Percentiles rank a stretch among this genome's conserved stretches.
Evolutionary conservation across 2,329 filamentous ascomycete species (phyloP).

Genomic region (Ophiostoma piceae): DNA sequence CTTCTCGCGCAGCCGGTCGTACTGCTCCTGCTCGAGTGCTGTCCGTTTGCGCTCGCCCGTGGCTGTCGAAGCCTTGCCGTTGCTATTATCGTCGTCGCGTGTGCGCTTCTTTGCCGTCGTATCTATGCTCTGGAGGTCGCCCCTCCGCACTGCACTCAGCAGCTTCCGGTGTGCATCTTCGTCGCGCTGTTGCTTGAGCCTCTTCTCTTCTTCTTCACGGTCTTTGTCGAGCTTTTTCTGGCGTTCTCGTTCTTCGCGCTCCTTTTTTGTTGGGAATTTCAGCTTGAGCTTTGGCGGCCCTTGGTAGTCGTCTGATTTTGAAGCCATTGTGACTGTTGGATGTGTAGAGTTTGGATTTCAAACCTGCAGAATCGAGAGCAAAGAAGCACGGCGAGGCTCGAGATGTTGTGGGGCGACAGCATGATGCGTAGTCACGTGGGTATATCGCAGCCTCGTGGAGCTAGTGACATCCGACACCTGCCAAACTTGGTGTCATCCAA

Average conservation of each 20-base stretch:
- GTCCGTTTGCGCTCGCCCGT: slow-evolving; percentile 32
- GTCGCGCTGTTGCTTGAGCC: slow-evolving; percentile 27
- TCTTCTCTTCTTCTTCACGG: slow-evolving; percentile 39
- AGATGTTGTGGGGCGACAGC: not conserved
- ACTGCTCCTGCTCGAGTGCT: slow-evolving; percentile 60
- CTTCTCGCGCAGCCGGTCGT: slow-evolving; percentile 66
- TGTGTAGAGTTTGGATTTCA: not conserved
- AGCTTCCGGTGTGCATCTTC: slow-evolving; percentile 29
- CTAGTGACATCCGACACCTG: not conserved
- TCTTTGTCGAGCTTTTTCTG: slow-evolving; percentile 70
- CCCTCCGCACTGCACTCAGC: slow-evolving; percentile 25
- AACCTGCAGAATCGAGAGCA: not conserved
- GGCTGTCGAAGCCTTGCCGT: not conserved
- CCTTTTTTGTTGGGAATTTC: slow-evolving; percentile 39
- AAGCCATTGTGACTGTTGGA: not conserved
- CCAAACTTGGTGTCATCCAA: not conserved
- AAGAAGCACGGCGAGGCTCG: not conserved
- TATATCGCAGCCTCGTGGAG: not conserved
- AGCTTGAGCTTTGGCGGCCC: slow-evolving; percentile 21
- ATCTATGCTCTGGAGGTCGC: slow-evolving; percentile 28
- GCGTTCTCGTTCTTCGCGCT: slow-evolving; percentile 72
- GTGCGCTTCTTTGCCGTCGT: slow-evolving; percentile 30
- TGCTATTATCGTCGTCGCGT: slow-evolving; percentile 18
- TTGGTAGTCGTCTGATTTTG: slow-evolving; percentile 13
- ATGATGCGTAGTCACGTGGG: slow-evolving; percentile 13